Base-by-base conservation (phyloP, 768 basidiomycete genomes). In the Auriscalpium orientale region DNA sequence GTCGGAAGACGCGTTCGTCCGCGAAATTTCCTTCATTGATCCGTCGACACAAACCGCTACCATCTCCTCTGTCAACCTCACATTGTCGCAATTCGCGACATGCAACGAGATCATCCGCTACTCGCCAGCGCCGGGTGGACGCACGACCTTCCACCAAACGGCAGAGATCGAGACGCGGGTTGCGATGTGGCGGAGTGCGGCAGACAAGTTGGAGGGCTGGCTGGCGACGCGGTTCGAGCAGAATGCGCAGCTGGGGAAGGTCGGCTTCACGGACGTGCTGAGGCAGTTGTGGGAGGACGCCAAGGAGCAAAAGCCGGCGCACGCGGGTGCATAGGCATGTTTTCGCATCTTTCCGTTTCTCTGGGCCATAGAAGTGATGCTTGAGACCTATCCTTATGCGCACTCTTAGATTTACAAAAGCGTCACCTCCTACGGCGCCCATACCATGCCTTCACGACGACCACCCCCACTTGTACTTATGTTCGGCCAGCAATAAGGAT, bases 21-120 rank as follows among this genome's bases (percentile, higher is more conserved):
- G 95, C 47, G 95, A 98, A 72, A 87, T 97, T 62, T 91, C 92
- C 5, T 95, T 95, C 67, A 79, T 95, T 38, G 91, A 97, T 70
- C 95, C 95, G 1, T 74, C 81, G 56, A 83, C 79, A 22, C 87
- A 89, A 71, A 83, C 78, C 35, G 87, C 89, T 48, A 87, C 87
- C 43, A 89, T 92, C 60, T 91, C 90, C 37, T 93, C 92, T 33
- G 87, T 93, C 71, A 98, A 98, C 74, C 85, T 98, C 51, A 91
- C 90, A 12, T 74, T 97, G 33, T 93, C 92, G n/a, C 91, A 95
- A 72, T 94, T 95, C 64, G 88, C 91, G 59, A 91, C 87, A 40
- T 95, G 91, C 67, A 84, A 89, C 62, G 95, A 98, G 71, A 83
- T 82, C 63, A 94, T 98, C 71, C 84, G 82, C 55, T 98, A 98